Percentiles rank a stretch among this genome's conserved stretches.
phyloP scores from a whole-genome alignment of 2,329 filamentous ascomycete genomes.

The Pseudogymnoascus sp. region DNA sequence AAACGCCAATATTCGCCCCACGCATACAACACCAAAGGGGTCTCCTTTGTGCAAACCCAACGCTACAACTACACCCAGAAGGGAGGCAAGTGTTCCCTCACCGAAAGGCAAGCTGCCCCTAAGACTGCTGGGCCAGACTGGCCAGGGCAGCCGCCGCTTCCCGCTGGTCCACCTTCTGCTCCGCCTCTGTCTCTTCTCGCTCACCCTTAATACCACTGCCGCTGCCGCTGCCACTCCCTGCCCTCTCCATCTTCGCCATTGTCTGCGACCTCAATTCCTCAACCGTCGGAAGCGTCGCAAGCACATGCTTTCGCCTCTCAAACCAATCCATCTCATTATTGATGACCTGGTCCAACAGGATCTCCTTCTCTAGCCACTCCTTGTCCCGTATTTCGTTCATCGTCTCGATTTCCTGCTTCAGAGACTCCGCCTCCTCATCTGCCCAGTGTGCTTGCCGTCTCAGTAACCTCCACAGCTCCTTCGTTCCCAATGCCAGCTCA shows the following conservation, averaged over 20 bases:
- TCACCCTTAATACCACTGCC: neutral
- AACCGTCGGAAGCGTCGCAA: slow-evolving; percentile 32
- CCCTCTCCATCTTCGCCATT: neutral
- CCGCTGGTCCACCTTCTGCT: neutral
- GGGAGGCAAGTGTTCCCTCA: neutral
- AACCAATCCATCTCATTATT: slow-evolving; percentile 59
- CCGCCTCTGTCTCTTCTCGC: neutral
- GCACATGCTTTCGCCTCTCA: slow-evolving; percentile 46
- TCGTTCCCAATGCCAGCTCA: slow-evolving; percentile 54
- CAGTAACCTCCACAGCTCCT: slow-evolving; percentile 56
- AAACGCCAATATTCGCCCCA: neutral
- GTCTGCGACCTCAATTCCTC: slow-evolving; percentile 1
- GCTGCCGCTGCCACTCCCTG: neutral
- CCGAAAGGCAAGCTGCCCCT: neutral
- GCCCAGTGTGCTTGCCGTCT: slow-evolving; percentile 65
- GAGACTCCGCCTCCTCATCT: slow-evolving; percentile 53
- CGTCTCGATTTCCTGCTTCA: slow-evolving; percentile 56
- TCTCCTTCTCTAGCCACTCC: slow-evolving; percentile 74
- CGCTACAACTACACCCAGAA: neutral
- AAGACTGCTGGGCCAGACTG: neutral
- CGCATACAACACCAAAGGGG: neutral
- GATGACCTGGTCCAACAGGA: slow-evolving; percentile 65
- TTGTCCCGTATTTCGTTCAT: slow-evolving; percentile 59
- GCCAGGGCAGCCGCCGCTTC: slow-evolving; percentile 1
- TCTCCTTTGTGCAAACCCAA: neutral